phyloP scores from a whole-genome alignment of 139 green algal genomes.

The Coelastrella sp. region DNA sequence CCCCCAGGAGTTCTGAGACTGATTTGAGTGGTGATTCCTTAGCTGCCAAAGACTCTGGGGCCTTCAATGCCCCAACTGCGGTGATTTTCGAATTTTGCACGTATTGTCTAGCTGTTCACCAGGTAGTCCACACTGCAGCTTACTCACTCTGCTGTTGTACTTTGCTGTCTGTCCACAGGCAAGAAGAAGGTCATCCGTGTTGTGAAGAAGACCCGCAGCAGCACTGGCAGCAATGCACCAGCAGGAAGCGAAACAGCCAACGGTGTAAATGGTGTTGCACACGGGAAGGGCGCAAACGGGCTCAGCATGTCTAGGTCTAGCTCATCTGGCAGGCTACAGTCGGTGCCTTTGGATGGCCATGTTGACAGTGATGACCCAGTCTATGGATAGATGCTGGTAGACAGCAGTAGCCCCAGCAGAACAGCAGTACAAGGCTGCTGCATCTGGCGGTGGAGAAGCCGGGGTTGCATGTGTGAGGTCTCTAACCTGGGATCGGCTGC shows the following conservation, averaged over 20 bases:
- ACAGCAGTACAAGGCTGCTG: background rate
- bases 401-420: background rate
- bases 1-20: too few relatives aligned
- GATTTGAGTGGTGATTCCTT: too few relatives aligned
- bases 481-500: too few relatives aligned
- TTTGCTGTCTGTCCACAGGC: background rate
- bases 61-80: too few relatives aligned
- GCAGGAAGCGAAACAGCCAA: background rate
- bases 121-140: background rate
- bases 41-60: too few relatives aligned
- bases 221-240: background rate
- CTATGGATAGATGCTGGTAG: too few relatives aligned
- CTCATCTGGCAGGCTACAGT: conserved; percentile 24
- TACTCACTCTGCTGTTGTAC: background rate
- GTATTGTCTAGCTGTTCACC: background rate
- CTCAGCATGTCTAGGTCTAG: background rate
- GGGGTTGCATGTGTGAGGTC: too few relatives aligned
- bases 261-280: background rate
- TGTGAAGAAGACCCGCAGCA: conserved; percentile 35
- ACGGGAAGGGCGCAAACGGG: background rate
- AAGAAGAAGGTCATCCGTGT: conserved; percentile 45
- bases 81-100: background rate
- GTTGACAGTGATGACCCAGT: conserved; percentile 12
- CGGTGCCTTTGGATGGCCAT: conserved; percentile 8
- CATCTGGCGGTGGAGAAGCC: too few relatives aligned